phyloP scores from a whole-genome alignment of 495 filamentous ascomycete species.

The Hyaloscypha finlandica region DNA sequence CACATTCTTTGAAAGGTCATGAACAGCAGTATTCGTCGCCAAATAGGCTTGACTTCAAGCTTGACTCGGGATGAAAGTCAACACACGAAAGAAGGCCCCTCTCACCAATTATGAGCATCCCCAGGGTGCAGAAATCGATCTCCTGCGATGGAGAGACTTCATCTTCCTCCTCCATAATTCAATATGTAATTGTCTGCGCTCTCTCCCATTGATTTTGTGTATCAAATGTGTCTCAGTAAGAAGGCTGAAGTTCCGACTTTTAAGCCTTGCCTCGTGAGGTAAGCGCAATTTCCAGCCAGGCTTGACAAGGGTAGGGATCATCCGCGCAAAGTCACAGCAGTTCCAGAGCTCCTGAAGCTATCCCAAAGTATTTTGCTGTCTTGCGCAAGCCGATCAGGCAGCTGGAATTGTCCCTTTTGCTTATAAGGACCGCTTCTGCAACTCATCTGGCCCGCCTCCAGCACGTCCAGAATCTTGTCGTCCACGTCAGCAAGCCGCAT shows the following conservation, averaged over 20 bases:
- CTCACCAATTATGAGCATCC: conserved; percentile 95
- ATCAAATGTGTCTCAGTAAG: background rate
- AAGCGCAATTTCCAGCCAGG: background rate
- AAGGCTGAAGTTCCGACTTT: background rate
- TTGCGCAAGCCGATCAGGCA: conserved; percentile 1
- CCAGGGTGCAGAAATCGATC: conserved; percentile 84
- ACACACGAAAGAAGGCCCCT: conserved; percentile 17
- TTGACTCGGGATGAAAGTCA: background rate
- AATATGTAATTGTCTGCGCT: background rate
- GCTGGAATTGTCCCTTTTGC: background rate
- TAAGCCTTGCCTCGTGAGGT: conserved; percentile 1
- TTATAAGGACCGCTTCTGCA: background rate
- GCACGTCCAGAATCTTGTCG: background rate
- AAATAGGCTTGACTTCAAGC: background rate
- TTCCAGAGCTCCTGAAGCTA: conserved; percentile 3
- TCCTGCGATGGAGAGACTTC: conserved; percentile 34
- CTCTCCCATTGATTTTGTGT: background rate
- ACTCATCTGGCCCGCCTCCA: background rate
- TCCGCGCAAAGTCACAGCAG: background rate
- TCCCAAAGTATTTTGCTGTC: conserved; percentile 1
- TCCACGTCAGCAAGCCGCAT: background rate
- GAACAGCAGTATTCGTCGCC: background rate
- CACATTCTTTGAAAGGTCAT: background rate
- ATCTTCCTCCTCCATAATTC: conserved; percentile 22
- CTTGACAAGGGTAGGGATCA: background rate